These are phyloP conservation scores for Lichtheimia corymbifera DNA, from an alignment of 371 early-diverging fungal genomes.

Conservation along the genomic window DNA sequence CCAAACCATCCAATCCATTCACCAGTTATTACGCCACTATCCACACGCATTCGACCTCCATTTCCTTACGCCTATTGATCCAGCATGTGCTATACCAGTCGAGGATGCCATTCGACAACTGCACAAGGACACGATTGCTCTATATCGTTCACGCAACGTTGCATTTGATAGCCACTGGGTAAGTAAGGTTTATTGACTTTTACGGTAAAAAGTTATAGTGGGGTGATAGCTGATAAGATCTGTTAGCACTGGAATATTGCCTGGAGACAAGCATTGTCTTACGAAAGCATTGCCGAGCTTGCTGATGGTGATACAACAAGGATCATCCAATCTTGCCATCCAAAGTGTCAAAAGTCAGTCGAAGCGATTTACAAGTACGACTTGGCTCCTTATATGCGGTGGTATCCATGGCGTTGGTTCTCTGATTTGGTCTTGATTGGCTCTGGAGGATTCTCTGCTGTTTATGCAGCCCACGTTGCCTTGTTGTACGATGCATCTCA, in stretches of 20 bases:
- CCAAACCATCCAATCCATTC: conserved; percentile 28
- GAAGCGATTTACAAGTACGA: conserved; percentile 31
- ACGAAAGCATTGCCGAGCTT: conserved; percentile 28
- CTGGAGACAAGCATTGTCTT: conserved; percentile 39
- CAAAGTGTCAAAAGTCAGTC: conserved; percentile 30
- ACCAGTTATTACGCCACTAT: conserved; percentile 20
- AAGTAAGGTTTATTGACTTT: conserved; percentile 22
- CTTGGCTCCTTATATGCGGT: conserved; percentile 36
- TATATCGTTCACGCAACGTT: conserved; percentile 22
- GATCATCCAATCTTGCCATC: conserved; percentile 29
- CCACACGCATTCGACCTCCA: conserved; percentile 30
- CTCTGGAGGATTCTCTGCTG: conserved; percentile 41
- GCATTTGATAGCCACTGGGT: conserved; percentile 44
- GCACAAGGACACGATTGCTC: conserved; percentile 22
- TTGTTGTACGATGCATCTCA: conserved; percentile 37
- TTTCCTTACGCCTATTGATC: conserved; percentile 13
- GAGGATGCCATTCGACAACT: conserved; percentile 24
- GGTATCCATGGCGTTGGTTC: conserved; percentile 48
- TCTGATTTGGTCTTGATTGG: conserved; percentile 43
- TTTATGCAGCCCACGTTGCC: conserved; percentile 30
- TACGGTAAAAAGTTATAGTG: background rate
- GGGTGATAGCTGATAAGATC: background rate
- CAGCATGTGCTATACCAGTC: conserved; percentile 10
- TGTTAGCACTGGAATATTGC: conserved; percentile 28
- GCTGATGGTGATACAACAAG: conserved; percentile 19